These are phyloP conservation scores for Clonostachys chloroleuca DNA, from an alignment of 2,329 filamentous ascomycete genomes.

Conservation along the genomic window DNA sequence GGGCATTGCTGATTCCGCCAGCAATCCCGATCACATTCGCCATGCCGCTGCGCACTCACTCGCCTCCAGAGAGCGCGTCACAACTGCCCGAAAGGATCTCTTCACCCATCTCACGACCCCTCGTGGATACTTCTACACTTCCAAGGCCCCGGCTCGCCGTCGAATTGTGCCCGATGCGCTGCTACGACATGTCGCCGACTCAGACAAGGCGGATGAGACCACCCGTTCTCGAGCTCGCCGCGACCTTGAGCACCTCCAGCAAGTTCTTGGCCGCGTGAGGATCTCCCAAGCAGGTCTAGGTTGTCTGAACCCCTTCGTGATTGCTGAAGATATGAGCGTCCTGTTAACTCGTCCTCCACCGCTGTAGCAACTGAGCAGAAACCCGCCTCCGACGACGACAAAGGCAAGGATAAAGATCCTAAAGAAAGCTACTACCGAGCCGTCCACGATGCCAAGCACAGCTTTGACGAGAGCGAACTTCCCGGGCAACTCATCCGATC, in stretches of 20 bases:
- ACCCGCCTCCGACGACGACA: slow-evolving; percentile 4
- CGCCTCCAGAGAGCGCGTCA: slow-evolving; percentile 20
- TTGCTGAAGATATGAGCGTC: not conserved
- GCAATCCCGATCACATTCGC: slow-evolving; percentile 27
- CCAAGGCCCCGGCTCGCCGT: slow-evolving; percentile 4
- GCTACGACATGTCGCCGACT: slow-evolving; percentile 29
- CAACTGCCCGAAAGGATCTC: slow-evolving; percentile 22
- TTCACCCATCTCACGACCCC: slow-evolving; percentile 25
- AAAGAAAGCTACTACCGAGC: slow-evolving; percentile 29
- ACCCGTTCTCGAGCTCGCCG: slow-evolving; percentile 27
- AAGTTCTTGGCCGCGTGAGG: slow-evolving; percentile 16
- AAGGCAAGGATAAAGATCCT: slow-evolving; percentile 4
- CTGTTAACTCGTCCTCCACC: not conserved
- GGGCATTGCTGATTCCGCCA: slow-evolving; percentile 31
- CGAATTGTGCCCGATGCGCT: slow-evolving; percentile 33
- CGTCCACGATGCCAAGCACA: slow-evolving; percentile 37
- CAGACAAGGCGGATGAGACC: slow-evolving; percentile 28
- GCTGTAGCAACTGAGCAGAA: slow-evolving; percentile 10
- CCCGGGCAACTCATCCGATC: slow-evolving; percentile 35
- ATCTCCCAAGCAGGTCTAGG: slow-evolving; percentile 13
- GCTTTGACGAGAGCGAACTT: slow-evolving; percentile 24
- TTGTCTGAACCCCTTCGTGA: not conserved
- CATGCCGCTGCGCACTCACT: slow-evolving; percentile 28
- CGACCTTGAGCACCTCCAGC: slow-evolving; percentile 30
- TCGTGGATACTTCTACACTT: slow-evolving; percentile 14